phyloP scores from a whole-genome alignment of 1,284 basidiomycete genomes.

The Cryptococcus sp. region DNA sequence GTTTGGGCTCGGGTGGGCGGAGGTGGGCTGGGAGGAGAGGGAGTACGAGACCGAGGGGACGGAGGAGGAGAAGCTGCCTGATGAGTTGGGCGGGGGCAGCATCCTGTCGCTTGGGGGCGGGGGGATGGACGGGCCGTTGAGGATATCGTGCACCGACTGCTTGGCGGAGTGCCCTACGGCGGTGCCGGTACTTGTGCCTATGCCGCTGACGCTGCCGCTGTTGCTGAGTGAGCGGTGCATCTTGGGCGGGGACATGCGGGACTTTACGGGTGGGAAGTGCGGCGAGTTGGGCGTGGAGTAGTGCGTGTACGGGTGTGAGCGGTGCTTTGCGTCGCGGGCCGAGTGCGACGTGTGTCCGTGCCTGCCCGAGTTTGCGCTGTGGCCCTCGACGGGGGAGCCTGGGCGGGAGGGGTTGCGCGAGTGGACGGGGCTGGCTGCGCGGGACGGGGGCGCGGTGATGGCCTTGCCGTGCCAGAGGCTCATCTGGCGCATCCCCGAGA shows the following conservation, averaged over 20 bases:
- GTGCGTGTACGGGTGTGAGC: constrained; percentile 45
- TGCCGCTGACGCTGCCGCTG: constrained; percentile 4
- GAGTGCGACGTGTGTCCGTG: constrained; percentile 46
- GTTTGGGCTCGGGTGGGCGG: constrained; percentile 40
- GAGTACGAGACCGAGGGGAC: constrained; percentile 34
- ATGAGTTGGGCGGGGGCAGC: constrained; percentile 42
- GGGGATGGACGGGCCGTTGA: constrained; percentile 46
- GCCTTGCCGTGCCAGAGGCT: constrained; percentile 44
- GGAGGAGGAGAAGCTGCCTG: constrained; percentile 31
- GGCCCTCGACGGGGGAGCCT: constrained; percentile 41
- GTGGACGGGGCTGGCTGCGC: constrained; percentile 36
- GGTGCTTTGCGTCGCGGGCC: constrained; percentile 46
- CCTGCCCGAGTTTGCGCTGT: constrained; percentile 47
- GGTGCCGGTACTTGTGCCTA: neutral
- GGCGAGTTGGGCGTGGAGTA: constrained; percentile 43
- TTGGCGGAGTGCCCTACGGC: constrained; percentile 11
- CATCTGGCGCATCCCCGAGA: constrained; percentile 68
- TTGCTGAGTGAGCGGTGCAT: constrained; percentile 26
- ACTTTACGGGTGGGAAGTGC: constrained; percentile 30
- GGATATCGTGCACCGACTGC: constrained; percentile 50
- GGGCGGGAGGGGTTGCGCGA: constrained; percentile 43
- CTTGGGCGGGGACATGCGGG: constrained; percentile 43
- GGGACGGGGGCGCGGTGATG: constrained; percentile 46
- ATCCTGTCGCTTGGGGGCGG: constrained; percentile 44
- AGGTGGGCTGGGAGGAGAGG: constrained; percentile 35